phyloP scores from a whole-genome alignment of 495 filamentous ascomycete genomes.

The Penicillium goetzii region DNA sequence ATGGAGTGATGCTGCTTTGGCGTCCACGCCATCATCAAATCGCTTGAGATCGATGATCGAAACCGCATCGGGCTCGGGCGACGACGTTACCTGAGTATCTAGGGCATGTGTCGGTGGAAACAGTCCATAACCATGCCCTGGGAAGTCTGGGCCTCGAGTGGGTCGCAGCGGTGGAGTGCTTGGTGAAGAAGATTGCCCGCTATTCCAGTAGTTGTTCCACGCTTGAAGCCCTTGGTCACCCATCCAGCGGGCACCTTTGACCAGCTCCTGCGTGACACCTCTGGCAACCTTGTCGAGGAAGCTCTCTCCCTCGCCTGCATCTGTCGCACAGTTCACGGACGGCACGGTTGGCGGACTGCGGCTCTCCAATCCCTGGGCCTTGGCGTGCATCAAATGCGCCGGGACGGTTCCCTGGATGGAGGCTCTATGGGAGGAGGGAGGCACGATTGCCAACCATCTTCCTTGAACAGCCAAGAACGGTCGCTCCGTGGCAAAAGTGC shows the following conservation, averaged over 20 bases:
- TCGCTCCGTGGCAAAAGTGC: constrained; percentile 50
- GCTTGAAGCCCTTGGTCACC: constrained; percentile 82
- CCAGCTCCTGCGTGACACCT: constrained; percentile 88
- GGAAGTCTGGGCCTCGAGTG: constrained; percentile 33
- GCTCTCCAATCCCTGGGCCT: constrained; percentile 67
- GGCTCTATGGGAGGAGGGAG: constrained; percentile 68
- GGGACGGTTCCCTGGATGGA: constrained; percentile 66
- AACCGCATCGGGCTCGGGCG: constrained; percentile 75
- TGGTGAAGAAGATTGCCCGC: constrained; percentile 45
- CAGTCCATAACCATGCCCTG: constrained; percentile 34
- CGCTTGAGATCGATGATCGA: constrained; percentile 82
- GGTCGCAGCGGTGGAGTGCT: constrained; percentile 34
- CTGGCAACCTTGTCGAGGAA: constrained; percentile 83
- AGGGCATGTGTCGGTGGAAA: constrained; percentile 81
- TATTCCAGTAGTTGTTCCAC: constrained; percentile 90
- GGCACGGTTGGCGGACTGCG: constrained; percentile 77
- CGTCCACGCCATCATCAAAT: constrained; percentile 54
- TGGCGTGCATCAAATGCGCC: constrained; percentile 47
- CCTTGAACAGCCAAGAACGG: constrained; percentile 76
- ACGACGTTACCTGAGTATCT: constrained; percentile 45
- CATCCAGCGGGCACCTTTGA: constrained; percentile 85
- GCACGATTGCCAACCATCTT: constrained; percentile 85
- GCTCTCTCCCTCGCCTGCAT: constrained; percentile 77
- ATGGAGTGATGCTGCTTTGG: constrained; percentile 47
- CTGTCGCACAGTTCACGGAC: constrained; percentile 71